Conservation (phyloP, 2,329 filamentous ascomycete genomes). For the Didymellaceae sp. region DNA sequence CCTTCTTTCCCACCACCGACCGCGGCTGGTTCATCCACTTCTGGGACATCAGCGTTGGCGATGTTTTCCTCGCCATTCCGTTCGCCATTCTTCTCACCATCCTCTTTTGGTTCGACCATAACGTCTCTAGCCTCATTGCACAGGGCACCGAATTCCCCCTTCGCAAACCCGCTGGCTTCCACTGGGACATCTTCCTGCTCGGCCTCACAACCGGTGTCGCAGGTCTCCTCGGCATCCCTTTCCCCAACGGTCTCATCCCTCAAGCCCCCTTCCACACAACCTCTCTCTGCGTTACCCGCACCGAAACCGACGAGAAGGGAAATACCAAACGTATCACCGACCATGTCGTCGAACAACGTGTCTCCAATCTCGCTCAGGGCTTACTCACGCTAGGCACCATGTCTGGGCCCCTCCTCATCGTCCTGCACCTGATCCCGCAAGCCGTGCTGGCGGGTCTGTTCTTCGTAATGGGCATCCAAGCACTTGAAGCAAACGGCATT, state of each 20-base stretch:
- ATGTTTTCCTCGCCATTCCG: constrained; percentile 84
- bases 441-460: constrained; percentile 64
- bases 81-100: constrained; percentile 85
- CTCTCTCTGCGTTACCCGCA: constrained; percentile 53
- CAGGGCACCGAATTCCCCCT: constrained; percentile 64
- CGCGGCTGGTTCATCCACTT: constrained; percentile 81
- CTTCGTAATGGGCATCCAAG: constrained; percentile 63
- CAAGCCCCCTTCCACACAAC: constrained; percentile 67
- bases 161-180: constrained; percentile 65
- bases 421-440: constrained; percentile 61
- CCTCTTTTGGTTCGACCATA: constrained; percentile 90
- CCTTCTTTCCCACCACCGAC: constrained; percentile 79
- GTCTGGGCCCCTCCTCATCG: constrained; percentile 61
- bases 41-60: constrained; percentile 74
- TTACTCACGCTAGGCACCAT: constrained; percentile 63
- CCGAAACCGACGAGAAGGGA: constrained; percentile 52
- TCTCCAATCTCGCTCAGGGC: constrained; percentile 63
- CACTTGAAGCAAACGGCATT: constrained; percentile 62
- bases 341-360: constrained; percentile 62
- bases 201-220: constrained; percentile 63
- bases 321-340: constrained; percentile 52
- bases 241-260: constrained; percentile 66
- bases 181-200: constrained; percentile 66
- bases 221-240: constrained; percentile 62
- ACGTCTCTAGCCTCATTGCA: constrained; percentile 64